These are phyloP conservation scores for Cicer pinnatifidum DNA, from an alignment of 306 rosid genomes.

Conservation along the genomic window DNA sequence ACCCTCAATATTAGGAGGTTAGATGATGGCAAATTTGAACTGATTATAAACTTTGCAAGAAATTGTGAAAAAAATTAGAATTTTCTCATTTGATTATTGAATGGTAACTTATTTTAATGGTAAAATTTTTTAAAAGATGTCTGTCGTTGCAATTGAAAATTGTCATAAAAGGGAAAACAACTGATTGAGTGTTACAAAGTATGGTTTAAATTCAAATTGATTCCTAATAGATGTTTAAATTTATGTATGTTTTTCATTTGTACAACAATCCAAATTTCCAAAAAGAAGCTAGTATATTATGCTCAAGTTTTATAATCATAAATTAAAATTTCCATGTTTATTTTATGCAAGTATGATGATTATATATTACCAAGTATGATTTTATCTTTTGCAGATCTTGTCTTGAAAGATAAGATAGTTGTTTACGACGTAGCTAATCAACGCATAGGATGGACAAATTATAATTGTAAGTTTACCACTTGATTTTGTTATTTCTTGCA, in stretches of 20 bases:
- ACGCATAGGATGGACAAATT: constrained; percentile 83
- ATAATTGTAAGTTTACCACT: constrained; percentile 75
- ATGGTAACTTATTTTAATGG: not conserved
- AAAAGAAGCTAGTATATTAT: not conserved
- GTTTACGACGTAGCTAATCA: constrained; percentile 82
- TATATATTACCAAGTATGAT: not conserved
- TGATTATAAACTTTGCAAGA: not conserved
- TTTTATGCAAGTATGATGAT: constrained; percentile 19
- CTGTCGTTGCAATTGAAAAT: no score
- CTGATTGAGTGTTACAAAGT: not conserved
- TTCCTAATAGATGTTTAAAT: not conserved
- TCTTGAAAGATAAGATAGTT: constrained; percentile 83
- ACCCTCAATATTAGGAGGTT: constrained; percentile 86
- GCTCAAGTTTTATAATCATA: constrained; percentile 23
- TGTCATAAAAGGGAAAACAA: not conserved
- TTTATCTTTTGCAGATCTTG: constrained; percentile 63
- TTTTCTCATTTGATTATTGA: constrained; percentile 24
- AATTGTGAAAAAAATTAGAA: not conserved
- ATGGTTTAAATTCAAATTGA: not conserved
- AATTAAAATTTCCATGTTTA: not conserved
- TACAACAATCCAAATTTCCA: constrained; percentile 1
- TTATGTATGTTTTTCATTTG: constrained; percentile 20
- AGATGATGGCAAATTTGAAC: constrained; percentile 31
- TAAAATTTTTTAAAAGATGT: constrained; percentile 31
- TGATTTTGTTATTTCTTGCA: constrained; percentile 13